phyloP scores from a whole-genome alignment of 805 yeast genomes.

The Schizosaccharomyces japonicus region DNA sequence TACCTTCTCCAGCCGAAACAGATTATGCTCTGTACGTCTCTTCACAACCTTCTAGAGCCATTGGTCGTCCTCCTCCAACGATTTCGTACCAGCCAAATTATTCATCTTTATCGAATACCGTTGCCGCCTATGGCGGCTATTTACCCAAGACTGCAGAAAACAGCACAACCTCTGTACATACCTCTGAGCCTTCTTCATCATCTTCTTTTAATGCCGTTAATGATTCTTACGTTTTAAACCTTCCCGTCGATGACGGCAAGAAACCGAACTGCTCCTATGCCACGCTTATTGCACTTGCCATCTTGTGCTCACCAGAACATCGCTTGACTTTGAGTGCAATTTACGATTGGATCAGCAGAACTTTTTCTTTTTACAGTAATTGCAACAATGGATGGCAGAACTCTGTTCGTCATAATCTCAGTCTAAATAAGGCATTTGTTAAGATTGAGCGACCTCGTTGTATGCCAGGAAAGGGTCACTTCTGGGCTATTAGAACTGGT shows the following conservation, averaged over 20 bases:
- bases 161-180: too few relatives aligned
- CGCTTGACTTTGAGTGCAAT: slow-evolving; percentile 63
- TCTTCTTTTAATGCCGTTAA: neutral
- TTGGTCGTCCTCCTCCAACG: neutral
- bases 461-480: slow-evolving; percentile 44
- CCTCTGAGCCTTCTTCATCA: neutral
- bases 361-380: slow-evolving; percentile 59
- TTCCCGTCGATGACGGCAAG: slow-evolving; percentile 25
- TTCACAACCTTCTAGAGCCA: too few relatives aligned
- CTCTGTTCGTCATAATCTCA: slow-evolving; percentile 80
- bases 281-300: slow-evolving; percentile 76
- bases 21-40: too few relatives aligned
- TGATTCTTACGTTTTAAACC: neutral
- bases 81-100: neutral
- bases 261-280: slow-evolving; percentile 95
- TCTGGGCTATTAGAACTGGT: slow-evolving; percentile 76
- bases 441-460: slow-evolving; percentile 68
- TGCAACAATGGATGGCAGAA: slow-evolving; percentile 94
- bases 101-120: too few relatives aligned
- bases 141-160: too few relatives aligned
- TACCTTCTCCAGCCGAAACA: slow-evolving; percentile 3
- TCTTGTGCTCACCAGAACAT: slow-evolving; percentile 49
- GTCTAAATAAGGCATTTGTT: slow-evolving; percentile 76
- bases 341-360: slow-evolving; percentile 72
- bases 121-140: too few relatives aligned